A percentile compares a stretch with the other conserved stretches of the same genome.
phyloP scores from a whole-genome alignment of 164 flowering plant species.

The Berberis vulgaris region DNA sequence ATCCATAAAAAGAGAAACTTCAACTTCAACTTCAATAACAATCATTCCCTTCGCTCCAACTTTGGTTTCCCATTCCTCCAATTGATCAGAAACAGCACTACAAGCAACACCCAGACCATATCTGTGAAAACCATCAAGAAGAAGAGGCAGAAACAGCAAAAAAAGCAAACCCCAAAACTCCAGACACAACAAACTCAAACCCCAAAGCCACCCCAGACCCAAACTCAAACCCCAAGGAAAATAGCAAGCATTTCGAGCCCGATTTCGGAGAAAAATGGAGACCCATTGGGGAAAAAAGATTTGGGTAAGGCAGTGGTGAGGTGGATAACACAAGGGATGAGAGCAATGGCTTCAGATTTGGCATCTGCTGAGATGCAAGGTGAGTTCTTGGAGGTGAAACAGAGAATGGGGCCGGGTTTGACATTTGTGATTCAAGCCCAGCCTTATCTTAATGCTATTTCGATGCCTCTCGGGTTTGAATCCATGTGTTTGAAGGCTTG shows the following conservation, averaged over 20 bases:
- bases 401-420: constrained; percentile 62
- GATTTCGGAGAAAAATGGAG: constrained; percentile 42
- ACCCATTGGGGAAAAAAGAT: constrained; percentile 70
- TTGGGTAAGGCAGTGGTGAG: constrained; percentile 69
- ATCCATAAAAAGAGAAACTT: not conserved
- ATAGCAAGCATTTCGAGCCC: constrained; percentile 4
- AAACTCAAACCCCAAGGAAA: not conserved
- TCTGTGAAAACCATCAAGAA: not conserved
- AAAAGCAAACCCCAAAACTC: not conserved
- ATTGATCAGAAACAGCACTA: not conserved
- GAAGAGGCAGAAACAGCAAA: not conserved
- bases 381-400: constrained; percentile 54
- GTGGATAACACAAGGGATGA: constrained; percentile 78
- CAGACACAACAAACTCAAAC: not conserved
- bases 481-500: constrained; percentile 71
- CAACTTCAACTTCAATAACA: not conserved
- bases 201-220: not conserved
- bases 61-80: constrained; percentile 5
- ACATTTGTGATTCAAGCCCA: constrained; percentile 80
- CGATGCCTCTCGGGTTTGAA: constrained; percentile 81
- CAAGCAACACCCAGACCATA: not conserved
- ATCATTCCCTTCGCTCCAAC: not conserved
- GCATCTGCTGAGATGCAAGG: constrained; percentile 59
- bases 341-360: constrained; percentile 74
- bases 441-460: constrained; percentile 70